Evolutionary conservation across 164 flowering plant species (phyloP).

Genomic region (Liquidambar formosana): DNA sequence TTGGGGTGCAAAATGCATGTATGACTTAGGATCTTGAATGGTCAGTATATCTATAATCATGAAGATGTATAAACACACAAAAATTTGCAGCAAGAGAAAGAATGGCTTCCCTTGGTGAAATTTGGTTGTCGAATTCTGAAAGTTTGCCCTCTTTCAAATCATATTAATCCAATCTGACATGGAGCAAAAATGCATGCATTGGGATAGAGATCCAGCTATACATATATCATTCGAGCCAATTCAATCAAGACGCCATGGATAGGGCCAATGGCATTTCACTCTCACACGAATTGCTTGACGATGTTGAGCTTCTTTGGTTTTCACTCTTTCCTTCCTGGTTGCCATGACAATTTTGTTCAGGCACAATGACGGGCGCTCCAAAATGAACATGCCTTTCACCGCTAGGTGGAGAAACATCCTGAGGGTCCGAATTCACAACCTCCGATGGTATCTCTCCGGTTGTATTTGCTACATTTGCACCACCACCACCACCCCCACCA

Average conservation of each 20-base stretch:
- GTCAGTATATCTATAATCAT: no score
- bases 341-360: background rate
- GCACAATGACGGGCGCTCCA: constrained; percentile 13
- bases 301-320: background rate
- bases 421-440: background rate
- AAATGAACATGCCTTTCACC: constrained; percentile 10
- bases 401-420: constrained; percentile 2
- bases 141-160: no score
- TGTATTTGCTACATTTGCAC: background rate
- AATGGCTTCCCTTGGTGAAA: no score
- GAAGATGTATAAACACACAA: no score
- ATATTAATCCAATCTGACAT: no score
- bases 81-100: no score
- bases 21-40: no score
- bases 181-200: no score
- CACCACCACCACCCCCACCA: constrained; percentile 2
- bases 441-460: background rate
- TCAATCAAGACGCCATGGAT: constrained; percentile 20
- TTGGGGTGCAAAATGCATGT: no score
- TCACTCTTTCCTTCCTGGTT: background rate
- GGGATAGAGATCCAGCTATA: no score
- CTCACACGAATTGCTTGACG: constrained; percentile 25
- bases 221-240: no score
- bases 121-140: no score
- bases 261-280: constrained; percentile 30